These are phyloP conservation scores for Penicillium digitatum DNA, from an alignment of 2,329 filamentous ascomycete species.

Conservation along the genomic window DNA sequence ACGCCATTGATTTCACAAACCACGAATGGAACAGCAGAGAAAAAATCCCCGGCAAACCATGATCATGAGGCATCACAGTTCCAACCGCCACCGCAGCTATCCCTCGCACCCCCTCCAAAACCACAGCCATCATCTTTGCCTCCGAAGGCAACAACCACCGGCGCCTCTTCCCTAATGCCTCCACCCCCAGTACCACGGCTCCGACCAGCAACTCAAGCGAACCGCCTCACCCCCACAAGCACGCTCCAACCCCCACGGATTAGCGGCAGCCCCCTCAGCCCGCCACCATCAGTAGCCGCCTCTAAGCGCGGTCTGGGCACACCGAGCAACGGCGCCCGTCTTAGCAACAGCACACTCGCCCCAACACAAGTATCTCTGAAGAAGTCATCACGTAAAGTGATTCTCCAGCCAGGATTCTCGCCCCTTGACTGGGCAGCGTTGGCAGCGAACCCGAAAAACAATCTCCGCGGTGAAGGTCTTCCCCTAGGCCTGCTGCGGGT, in stretches of 20 bases:
- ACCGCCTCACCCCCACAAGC: conserved; percentile 14
- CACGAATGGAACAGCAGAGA: conserved; percentile 3
- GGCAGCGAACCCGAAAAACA: conserved; percentile 56
- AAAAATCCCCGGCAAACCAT: conserved; percentile 5
- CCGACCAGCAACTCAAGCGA: conserved; percentile 23
- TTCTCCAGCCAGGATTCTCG: conserved; percentile 84
- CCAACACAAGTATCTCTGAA: conserved; percentile 42
- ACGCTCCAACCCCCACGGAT: conserved; percentile 29
- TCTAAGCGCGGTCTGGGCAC: conserved; percentile 42
- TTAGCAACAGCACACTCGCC: conserved; percentile 42
- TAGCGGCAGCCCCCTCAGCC: conserved; percentile 32
- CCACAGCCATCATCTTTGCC: conserved; percentile 9
- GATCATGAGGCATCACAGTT: conserved; percentile 8
- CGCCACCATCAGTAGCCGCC: conserved; percentile 45
- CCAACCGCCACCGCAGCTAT: conserved; percentile 8
- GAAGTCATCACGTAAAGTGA: conserved; percentile 58
- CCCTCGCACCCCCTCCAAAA: conserved; percentile 10
- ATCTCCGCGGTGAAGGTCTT: conserved; percentile 58
- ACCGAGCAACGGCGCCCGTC: conserved; percentile 39
- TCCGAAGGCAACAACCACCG: conserved; percentile 10
- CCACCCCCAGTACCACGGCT: conserved; percentile 34
- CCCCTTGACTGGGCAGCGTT: conserved; percentile 94
- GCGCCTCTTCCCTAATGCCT: conserved; percentile 31
- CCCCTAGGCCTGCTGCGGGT: conserved; percentile 63
- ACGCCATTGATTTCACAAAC: conserved; percentile 6